These are phyloP conservation scores for Phylloporus arenicola DNA, from an alignment of 768 basidiomycete genomes.

Conservation along the genomic window DNA sequence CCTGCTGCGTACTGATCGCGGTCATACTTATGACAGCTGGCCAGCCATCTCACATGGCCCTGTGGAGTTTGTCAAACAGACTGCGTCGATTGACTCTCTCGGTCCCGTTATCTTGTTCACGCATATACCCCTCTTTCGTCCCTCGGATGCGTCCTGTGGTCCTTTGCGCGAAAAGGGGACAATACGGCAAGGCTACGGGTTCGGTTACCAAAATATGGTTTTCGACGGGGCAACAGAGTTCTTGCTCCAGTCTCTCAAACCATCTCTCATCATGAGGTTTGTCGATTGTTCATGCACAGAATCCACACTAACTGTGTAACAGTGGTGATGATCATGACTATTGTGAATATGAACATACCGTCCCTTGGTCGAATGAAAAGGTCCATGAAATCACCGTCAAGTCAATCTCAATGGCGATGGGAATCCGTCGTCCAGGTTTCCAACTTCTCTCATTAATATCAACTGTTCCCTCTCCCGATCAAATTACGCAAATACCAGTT, in stretches of 20 bases:
- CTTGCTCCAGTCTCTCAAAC: constrained; percentile 58
- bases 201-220: constrained; percentile 84
- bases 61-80: constrained; percentile 48
- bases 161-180: constrained; percentile 68
- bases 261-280: constrained; percentile 72
- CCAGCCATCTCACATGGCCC: constrained; percentile 43
- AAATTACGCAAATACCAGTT: constrained; percentile 28
- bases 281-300: constrained; percentile 8
- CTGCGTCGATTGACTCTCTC: constrained; percentile 21
- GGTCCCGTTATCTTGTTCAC: constrained; percentile 68
- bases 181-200: constrained; percentile 68
- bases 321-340: constrained; percentile 97
- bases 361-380: constrained; percentile 18
- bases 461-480: constrained; percentile 26
- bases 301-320: constrained; percentile 6
- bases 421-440: constrained; percentile 79
- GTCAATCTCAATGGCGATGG: constrained; percentile 87
- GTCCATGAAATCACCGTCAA: constrained; percentile 82
- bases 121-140: constrained; percentile 85
- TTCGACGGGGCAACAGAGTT: constrained; percentile 59
- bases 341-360: constrained; percentile 67
- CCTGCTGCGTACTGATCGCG: constrained; percentile 39
- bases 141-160: constrained; percentile 66
- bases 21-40: constrained; percentile 44
- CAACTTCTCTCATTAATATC: constrained; percentile 75